Base-by-base conservation (phyloP, 2,329 filamentous ascomycete genomes). In the Beauveria medogensis region DNA sequence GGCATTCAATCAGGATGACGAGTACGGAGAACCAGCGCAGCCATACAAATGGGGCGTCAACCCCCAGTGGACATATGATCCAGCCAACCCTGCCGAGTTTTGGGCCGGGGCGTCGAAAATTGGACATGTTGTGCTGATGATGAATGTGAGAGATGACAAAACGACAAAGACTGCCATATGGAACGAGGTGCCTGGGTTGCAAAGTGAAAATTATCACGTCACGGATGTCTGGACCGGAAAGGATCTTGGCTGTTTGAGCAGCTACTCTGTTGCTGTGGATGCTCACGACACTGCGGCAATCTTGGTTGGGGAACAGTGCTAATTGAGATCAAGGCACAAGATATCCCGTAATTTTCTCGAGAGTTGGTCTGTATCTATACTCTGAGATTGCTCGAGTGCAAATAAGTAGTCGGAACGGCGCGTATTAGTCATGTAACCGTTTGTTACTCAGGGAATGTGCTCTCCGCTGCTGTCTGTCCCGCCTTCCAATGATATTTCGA, bases 21-120 rank as follows among this genome's bases (percentile, higher is more conserved):
- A 71, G 2, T 65, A 73, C 20, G 79, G 78, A 1, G 68, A 65
- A 2, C 71, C 78, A 2, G 78, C 78, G 0, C 70, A 68, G 65
- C 80, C 79, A 0, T 78, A 75, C 66, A 75, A 76, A 60, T 79
- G 77, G 77, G 81, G 80, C 1, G 70, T 74, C 3, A 82, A 82
- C 63, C 69, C 74, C 0, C 75, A 81, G 64, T 77, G 75, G 66
- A 80, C 79, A 0, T 82, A 75, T 67, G 79, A 84, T 64, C 65
- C 69, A 18, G 75, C 73, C 0, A 69, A 76, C 59, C 80, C 79
- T 4, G 78, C 80, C 2, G 76, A 80, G 68, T 81, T 75, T 68
- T 82, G 78, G 78, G 71, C 75, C 1, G 79, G 80, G 0, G 68
- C 68, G 26, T 77, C 73, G 3, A 69, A 68, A 8, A 66, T 72